Conservation (phyloP, 768 basidiomycete species). For the Clathrus columnatus region DNA sequence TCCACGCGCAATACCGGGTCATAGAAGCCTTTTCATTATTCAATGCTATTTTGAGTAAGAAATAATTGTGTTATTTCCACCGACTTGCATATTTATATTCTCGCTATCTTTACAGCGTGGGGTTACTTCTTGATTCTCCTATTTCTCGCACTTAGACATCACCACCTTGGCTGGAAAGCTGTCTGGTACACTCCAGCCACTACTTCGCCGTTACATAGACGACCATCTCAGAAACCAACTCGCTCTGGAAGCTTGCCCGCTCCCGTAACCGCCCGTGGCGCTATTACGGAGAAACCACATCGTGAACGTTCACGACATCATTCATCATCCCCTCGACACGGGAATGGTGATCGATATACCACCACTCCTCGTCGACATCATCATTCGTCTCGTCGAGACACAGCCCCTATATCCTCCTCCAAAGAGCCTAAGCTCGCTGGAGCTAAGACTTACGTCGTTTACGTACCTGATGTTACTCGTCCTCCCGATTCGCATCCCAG, state of each 20-base stretch:
- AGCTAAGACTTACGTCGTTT: slow-evolving; percentile 7
- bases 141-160: slow-evolving; percentile 34
- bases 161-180: slow-evolving; percentile 31
- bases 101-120: slow-evolving; percentile 29
- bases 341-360: slow-evolving; percentile 20
- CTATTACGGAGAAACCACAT: slow-evolving; percentile 17
- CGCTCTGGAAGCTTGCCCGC: slow-evolving; percentile 29
- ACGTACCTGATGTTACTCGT: slow-evolving; percentile 6
- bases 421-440: not conserved
- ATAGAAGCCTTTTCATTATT: slow-evolving; percentile 73
- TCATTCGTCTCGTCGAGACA: not conserved
- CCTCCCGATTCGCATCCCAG: slow-evolving; percentile 6
- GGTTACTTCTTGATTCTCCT: slow-evolving; percentile 40
- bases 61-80: slow-evolving; percentile 27
- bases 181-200: slow-evolving; percentile 71
- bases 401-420: slow-evolving; percentile 1
- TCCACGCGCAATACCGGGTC: slow-evolving; percentile 83
- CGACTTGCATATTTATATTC: slow-evolving; percentile 24
- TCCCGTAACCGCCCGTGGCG: slow-evolving; percentile 25
- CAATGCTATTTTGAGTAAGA: slow-evolving; percentile 62
- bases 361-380: slow-evolving; percentile 6
- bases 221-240: slow-evolving; percentile 18
- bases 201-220: slow-evolving; percentile 24
- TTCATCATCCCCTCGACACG: slow-evolving; percentile 35
- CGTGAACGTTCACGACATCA: slow-evolving; percentile 26